Evolutionary conservation across 331 rosid species (phyloP).

Genomic region (Telfairia occidentalis): DNA sequence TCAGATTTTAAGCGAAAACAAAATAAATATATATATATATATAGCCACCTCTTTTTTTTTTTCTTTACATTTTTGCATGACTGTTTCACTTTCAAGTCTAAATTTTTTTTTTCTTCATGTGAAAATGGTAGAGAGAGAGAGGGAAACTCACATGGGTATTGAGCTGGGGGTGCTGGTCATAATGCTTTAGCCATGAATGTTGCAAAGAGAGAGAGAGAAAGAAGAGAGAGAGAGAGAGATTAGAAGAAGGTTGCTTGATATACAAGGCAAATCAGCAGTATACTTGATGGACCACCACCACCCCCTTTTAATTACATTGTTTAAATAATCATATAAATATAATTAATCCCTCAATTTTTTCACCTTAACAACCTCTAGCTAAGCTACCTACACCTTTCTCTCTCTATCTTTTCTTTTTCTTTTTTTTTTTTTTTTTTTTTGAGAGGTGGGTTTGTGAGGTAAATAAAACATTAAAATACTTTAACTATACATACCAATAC

Average conservation of each 20-base stretch:
- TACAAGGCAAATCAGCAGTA: conserved; percentile 16
- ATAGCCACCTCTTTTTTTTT: background rate
- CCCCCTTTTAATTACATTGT: background rate
- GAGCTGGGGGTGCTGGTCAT: background rate
- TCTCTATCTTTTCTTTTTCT: too few relatives aligned
- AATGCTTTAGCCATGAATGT: conserved; percentile 14
- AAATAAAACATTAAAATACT: too few relatives aligned
- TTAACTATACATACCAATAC: too few relatives aligned
- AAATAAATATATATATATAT: background rate
- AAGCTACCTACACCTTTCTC: too few relatives aligned
- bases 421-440: too few relatives aligned
- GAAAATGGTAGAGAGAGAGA: conserved; percentile 9
- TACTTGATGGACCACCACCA: conserved; percentile 17
- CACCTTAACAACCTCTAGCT: too few relatives aligned
- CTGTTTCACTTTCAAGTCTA: background rate
- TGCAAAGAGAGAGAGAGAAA: conserved; percentile 9
- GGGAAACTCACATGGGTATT: conserved; percentile 12
- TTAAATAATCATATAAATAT: background rate
- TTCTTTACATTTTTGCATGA: background rate
- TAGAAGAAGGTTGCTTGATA: conserved; percentile 14
- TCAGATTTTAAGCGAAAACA: background rate
- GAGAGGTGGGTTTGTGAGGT: background rate
- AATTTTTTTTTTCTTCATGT: background rate
- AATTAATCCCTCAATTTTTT: too few relatives aligned
- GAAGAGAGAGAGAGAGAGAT: conserved; percentile 6